A percentile compares a stretch with the other conserved stretches of the same genome.
Evolutionary conservation across 768 basidiomycete species (phyloP).

Genomic region (Lentinula guzmanii): DNA sequence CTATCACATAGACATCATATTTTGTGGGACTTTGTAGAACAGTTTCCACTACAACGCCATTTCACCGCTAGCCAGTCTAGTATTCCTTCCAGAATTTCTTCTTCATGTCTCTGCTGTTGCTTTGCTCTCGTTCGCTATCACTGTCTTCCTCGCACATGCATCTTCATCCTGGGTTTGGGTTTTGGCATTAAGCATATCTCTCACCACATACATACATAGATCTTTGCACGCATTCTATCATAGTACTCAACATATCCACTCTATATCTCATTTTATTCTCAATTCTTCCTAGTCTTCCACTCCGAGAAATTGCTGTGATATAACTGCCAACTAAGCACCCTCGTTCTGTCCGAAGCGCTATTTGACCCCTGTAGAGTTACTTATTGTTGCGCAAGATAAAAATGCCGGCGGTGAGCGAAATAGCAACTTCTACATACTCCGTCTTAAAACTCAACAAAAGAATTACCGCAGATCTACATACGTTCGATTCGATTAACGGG

Average conservation of each 20-base stretch:
- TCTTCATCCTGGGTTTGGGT: background rate
- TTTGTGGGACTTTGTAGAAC: slow-evolving; percentile 6
- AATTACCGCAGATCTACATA: too few species aligned
- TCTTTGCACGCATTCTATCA: background rate
- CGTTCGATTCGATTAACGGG: too few species aligned
- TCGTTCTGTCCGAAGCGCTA: background rate
- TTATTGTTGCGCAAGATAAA: background rate
- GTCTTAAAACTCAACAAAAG: too few species aligned
- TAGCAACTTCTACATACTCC: background rate
- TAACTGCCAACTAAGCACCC: too few species aligned
- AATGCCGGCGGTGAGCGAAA: background rate
- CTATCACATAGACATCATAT: background rate
- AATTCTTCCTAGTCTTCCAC: background rate
- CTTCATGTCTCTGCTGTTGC: background rate
- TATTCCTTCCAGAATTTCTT: background rate
- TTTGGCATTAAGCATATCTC: background rate
- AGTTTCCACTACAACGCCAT: background rate
- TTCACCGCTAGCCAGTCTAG: background rate
- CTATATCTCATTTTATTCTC: background rate
- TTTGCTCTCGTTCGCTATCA: slow-evolving; percentile 1
- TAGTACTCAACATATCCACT: background rate
- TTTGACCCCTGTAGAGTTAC: background rate
- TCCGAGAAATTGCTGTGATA: background rate
- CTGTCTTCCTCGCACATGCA: background rate
- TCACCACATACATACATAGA: background rate